Base-by-base conservation (phyloP, 768 basidiomycete genomes). In the Clitopilus passeckerianus region DNA sequence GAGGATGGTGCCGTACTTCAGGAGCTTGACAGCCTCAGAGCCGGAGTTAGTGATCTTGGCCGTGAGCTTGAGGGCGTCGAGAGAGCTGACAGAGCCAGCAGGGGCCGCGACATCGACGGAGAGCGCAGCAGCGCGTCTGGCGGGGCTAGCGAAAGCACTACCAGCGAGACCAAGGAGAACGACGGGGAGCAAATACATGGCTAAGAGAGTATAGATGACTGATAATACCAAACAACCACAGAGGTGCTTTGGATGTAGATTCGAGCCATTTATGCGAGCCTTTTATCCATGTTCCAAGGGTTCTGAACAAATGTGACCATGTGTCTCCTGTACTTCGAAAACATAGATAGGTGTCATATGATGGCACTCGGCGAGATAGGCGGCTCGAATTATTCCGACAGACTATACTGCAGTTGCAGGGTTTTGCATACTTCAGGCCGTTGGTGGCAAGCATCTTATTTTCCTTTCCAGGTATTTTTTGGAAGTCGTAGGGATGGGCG, bases 1-100 rank as follows among this genome's bases (percentile, higher is more conserved):
- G 57, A 80, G 72, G 57, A 80, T 74, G 15, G 79, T 80, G n/a
- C 70, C 75, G 62, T 77, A 79, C 64, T 76, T 78, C 68, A 81
- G 72, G 54, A 80, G 64, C 67, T 74, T 79, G 63, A 78, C 68
- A 52, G 66, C 65, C 57, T 76, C 72, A 33, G 72, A 60, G 22
- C 77, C 77, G 30, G 64, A 70, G 67, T 81, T 80, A 30, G 68
- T 79, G 16, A 81, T 71, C 8, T 74, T 63, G 5, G 78, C 77
- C 23, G 71, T 73, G 64, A 80, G 69, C 60, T 72, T 71, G 64
- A 80, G 69, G 57, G 75, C 74, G 9, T 71, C 67, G 61, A 78
- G 60, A 6, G 80, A 77, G 57, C 56, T 64, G 53, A 79, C 71
- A 54, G 61, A 67, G 59, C 64, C 50, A 23, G 72, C 53, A 3